phyloP scores from a whole-genome alignment of 257 asterid genomes.

The Nicotiana paniculata region DNA sequence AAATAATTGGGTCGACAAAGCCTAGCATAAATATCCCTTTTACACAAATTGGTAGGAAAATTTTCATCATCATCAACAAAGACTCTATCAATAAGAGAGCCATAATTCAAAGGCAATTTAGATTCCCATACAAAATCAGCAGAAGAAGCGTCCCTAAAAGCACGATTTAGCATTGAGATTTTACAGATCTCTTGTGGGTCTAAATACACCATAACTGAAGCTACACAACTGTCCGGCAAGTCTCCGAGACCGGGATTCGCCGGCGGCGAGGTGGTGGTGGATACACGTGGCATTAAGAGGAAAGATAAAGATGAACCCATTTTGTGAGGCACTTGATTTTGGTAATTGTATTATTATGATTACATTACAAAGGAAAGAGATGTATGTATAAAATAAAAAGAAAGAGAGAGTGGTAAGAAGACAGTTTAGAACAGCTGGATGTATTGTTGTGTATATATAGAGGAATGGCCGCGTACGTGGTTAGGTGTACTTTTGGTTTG shows the following conservation, averaged over 20 bases:
- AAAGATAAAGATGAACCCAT: slow-evolving; percentile 58
- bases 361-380: too few species aligned
- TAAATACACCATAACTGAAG: slow-evolving; percentile 52
- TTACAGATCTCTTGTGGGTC: slow-evolving; percentile 82
- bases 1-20: slow-evolving; percentile 53
- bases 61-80: slow-evolving; percentile 11
- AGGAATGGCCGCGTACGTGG: neutral
- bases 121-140: slow-evolving; percentile 92
- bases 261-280: neutral
- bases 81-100: slow-evolving; percentile 46
- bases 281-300: slow-evolving; percentile 6
- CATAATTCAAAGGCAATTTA: slow-evolving; percentile 65
- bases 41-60: slow-evolving; percentile 29
- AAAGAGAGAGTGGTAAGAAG: neutral
- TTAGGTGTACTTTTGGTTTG: neutral
- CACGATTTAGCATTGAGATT: slow-evolving; percentile 59
- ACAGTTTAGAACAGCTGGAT: neutral
- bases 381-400: neutral
- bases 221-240: slow-evolving; percentile 81
- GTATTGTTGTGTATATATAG: neutral
- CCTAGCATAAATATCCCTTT: slow-evolving; percentile 51
- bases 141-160: slow-evolving; percentile 62
- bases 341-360: neutral
- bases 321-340: neutral
- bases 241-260: slow-evolving; percentile 47